Conservation (phyloP, 1,284 basidiomycete species). For the Takashimella koratensis region DNA sequence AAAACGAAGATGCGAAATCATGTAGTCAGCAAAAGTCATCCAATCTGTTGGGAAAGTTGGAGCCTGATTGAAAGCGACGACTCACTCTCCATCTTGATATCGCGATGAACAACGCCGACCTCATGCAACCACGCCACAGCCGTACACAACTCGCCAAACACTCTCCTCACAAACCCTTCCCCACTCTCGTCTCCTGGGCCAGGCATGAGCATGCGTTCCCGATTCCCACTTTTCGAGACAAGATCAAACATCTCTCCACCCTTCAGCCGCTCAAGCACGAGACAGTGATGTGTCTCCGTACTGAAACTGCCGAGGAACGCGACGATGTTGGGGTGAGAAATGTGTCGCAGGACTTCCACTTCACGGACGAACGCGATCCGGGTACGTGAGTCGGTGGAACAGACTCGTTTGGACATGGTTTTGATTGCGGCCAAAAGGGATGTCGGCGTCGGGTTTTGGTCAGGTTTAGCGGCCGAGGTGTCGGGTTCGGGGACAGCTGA, state of each 20-base stretch:
- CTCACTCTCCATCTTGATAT: constrained; percentile 92
- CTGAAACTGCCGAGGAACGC: constrained; percentile 70
- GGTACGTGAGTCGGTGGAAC: constrained; percentile 62
- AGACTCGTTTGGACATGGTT: constrained; percentile 64
- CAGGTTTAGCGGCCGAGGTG: no score
- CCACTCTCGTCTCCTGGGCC: constrained; percentile 23
- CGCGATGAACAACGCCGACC: constrained; percentile 81
- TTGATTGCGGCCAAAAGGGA: constrained; percentile 72
- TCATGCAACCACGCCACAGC: constrained; percentile 88
- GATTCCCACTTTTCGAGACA: constrained; percentile 61
- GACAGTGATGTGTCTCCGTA: constrained; percentile 69
- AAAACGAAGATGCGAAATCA: no score
- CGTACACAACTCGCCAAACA: constrained; percentile 73
- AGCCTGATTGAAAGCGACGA: constrained; percentile 22
- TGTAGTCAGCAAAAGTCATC: constrained; percentile 1
- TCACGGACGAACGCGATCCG: constrained; percentile 80
- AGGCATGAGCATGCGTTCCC: constrained; percentile 48
- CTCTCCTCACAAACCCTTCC: constrained; percentile 58
- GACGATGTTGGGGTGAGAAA: constrained; percentile 79
- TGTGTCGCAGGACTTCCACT: constrained; percentile 79
- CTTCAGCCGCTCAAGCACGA: constrained; percentile 71
- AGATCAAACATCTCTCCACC: constrained; percentile 84
- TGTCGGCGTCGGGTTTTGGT: constrained; percentile 10
- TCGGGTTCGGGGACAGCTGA: constrained; percentile 56
- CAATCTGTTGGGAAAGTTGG: no score